Base-by-base conservation (phyloP, 2,329 filamentous ascomycete species). In the Botrytis elliptica region DNA sequence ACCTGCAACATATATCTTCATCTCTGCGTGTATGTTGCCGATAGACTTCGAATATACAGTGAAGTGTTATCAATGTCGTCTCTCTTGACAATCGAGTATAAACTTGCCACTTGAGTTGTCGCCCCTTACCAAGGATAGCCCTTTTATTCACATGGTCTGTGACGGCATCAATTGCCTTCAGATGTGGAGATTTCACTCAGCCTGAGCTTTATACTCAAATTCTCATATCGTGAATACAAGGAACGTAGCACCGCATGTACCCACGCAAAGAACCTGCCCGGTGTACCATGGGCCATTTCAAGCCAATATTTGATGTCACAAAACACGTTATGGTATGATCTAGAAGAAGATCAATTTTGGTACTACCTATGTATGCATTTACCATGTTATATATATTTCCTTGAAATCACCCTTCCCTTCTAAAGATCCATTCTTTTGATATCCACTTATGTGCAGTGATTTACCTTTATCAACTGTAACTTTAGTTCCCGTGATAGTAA, bases 381-480 rank as follows among this genome's bases (percentile, higher is more conserved):
- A 70, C 49, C 40, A 71, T 44, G 33, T 52, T 42, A 66, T 66
- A n/a, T 64, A 33, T 38, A 25, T 40, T 36, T 71, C 70, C 9
- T 42, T 57, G 20, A 71, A 71, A 33, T 55, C 62, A 25, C 46
- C 60, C 29, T 71, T 44, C 38, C 70, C 70, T n/a, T 71, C 60
- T 8, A 71, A 33, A 33, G 60, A 66, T 38, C 70, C 70, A 57
- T 57, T 71, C 46, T 66, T 71, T 42, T 66, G 70, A 66, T 71
- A 71, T 42, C 60, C 60, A 71, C 70, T 55, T 46, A 71, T 42
- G 38, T 71, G 62, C 8, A 71, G 25, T n/a, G 36, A 71, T 36
- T 38, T 66, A 8, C 8, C 60, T 9, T 57, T 52, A 29, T 22
- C 70, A 64, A 71, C 7, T 66, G 29, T 63, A 25, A 64, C 46